Evolutionary conservation across 805 yeast species (phyloP), one percentile per base, ranked within the genome.

Genomic region (Jamesozyma lodderae): DNA sequence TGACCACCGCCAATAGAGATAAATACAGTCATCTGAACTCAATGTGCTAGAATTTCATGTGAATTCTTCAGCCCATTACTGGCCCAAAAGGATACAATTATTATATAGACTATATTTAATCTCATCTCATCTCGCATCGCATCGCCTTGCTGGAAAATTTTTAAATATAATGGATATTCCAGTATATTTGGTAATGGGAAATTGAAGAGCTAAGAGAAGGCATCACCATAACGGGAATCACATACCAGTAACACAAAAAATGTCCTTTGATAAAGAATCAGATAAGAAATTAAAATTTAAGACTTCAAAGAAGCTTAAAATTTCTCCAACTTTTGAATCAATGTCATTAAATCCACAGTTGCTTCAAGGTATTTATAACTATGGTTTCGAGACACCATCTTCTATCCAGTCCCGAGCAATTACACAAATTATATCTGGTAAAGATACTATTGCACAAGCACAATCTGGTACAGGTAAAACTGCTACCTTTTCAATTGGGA

Each of bases 391-490:
- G 68, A 75, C 78, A 38, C 98, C 98, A 36, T 87, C 96, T 24
- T 87, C 98, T 25, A 90, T 92, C 67, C 98, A 92, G 67, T 87
- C 90, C 49, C 75, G 97, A 60, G 98, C 97, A 40, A 92, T 92
- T 48, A 70, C 83, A 60, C 98, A 94, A 59, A 88, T 92, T 59
- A 84, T 87, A 49, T 77, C 79, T 49, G 97, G 96, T 25, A 78
- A 86, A 60, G 98, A 92, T 62, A 88, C 87, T 27, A 79, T 92
- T 43, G 97, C 97, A 35, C 98, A 92, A 67, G 97, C 98, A 30
- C 98, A 92, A 64, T 86, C 96, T 8, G 98, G 98, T 60, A 92
- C 98, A 18, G 98, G 98, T 66, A 92, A 92, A 65, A 92, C 98
- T 2, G 98, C 97, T 35, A 92, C 98, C n/a, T 92, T 92, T 67